A percentile compares a stretch with the other conserved stretches of the same genome.
phyloP scores from a whole-genome alignment of 2,329 filamentous ascomycete genomes.

The Pseudocercospora eumusae region DNA sequence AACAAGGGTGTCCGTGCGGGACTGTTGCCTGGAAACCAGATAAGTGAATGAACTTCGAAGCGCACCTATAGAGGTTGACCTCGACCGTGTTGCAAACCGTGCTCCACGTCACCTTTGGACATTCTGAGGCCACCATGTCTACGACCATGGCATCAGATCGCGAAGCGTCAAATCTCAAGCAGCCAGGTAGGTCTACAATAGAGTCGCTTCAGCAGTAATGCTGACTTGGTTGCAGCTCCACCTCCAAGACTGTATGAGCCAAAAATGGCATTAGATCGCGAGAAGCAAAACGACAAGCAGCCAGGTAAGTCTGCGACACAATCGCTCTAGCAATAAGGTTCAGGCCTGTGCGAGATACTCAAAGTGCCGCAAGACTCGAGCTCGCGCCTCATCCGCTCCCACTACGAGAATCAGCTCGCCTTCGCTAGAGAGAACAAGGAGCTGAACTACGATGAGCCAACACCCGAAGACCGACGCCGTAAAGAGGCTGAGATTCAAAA shows the following conservation, averaged over 20 bases:
- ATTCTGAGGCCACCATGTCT: neutral
- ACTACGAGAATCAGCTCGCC: neutral
- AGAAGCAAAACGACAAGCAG: neutral
- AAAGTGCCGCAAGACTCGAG: constrained; percentile 13
- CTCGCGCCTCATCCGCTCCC: neutral
- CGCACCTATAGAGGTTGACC: neutral
- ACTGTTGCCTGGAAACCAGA: neutral
- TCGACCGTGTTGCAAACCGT: neutral
- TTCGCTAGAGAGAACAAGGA: neutral
- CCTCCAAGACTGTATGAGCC: neutral
- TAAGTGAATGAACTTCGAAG: neutral
- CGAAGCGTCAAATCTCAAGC: neutral
- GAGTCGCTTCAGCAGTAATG: neutral
- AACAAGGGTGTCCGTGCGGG: neutral
- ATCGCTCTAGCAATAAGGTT: neutral
- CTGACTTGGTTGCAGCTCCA: neutral
- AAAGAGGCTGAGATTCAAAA: neutral
- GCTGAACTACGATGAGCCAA: constrained; percentile 17
- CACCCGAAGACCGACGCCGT: neutral
- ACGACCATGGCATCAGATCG: neutral
- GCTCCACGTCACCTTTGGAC: neutral
- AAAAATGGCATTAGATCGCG: neutral
- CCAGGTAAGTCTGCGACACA: neutral
- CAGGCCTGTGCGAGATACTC: constrained; percentile 9
- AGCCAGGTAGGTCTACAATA: neutral